phyloP scores from a whole-genome alignment of 805 yeast species.

The Ogataea ramenticola region DNA sequence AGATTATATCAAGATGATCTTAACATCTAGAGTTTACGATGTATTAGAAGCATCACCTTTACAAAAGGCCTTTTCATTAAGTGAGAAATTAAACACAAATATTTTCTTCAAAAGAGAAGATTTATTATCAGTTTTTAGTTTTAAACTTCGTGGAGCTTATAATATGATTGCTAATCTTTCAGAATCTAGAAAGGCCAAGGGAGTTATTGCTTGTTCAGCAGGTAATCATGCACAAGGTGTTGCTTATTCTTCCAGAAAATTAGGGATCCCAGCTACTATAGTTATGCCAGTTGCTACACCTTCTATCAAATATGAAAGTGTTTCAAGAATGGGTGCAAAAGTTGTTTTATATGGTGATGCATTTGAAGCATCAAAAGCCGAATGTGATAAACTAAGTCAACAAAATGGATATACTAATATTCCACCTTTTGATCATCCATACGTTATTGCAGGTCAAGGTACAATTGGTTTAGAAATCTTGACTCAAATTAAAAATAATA shows the following conservation, averaged over 20 bases:
- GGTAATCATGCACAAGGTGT: conserved; percentile 99
- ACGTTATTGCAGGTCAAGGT: conserved; percentile 98
- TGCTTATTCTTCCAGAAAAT: conserved; percentile 79
- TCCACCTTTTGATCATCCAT: conserved; percentile 99
- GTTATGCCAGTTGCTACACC: conserved; percentile 99
- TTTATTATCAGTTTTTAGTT: conserved; percentile 87
- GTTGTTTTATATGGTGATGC: conserved; percentile 92
- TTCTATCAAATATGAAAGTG: conserved; percentile 86
- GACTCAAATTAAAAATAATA: conserved; percentile 74
- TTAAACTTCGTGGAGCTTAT: conserved; percentile 95
- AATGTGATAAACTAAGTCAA: conserved; percentile 65
- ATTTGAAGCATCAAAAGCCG: conserved; percentile 90
- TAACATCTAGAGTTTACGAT: conserved; percentile 92
- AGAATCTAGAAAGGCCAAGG: conserved; percentile 57
- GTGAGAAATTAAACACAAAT: conserved; percentile 68
- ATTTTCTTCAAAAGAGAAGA: conserved; percentile 88
- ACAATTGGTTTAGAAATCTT: conserved; percentile 91
- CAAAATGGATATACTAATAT: conserved; percentile 77
- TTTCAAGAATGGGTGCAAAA: conserved; percentile 85
- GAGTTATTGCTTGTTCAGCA: conserved; percentile 97
- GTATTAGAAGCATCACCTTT: conserved; percentile 89
- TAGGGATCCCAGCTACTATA: conserved; percentile 89
- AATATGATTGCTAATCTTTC: conserved; percentile 90
- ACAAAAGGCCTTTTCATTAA: conserved; percentile 64
- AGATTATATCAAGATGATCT: conserved; percentile 86